A percentile compares a stretch with the other conserved stretches of the same genome.
Conservation (phyloP, 306 rosid species). For the Nissolia schottii region DNA sequence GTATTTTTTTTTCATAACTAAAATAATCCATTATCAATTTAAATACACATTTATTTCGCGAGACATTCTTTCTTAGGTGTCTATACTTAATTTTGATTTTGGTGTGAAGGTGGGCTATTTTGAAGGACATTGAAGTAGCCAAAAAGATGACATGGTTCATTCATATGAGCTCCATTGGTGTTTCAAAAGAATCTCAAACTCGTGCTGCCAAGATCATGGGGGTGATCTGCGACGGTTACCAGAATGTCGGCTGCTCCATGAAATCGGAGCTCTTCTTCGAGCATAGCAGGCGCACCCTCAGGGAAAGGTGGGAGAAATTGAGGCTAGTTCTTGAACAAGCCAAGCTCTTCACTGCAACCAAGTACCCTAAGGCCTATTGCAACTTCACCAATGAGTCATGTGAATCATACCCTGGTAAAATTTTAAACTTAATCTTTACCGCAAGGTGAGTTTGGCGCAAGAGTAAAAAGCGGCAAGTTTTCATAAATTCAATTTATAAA, state of each 20-base stretch:
- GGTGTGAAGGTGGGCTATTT: slow-evolving; percentile 64
- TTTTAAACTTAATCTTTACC: neutral
- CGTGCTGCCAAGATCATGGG: slow-evolving; percentile 64
- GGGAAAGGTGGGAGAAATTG: slow-evolving; percentile 61
- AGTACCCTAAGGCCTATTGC: slow-evolving; percentile 40
- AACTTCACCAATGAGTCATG: slow-evolving; percentile 40
- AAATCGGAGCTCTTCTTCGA: slow-evolving; percentile 50
- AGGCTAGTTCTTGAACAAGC: slow-evolving; percentile 29
- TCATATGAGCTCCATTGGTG: slow-evolving; percentile 63
- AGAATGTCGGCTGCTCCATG: slow-evolving; percentile 28
- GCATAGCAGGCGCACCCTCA: slow-evolving; percentile 32
- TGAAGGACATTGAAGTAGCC: slow-evolving; percentile 68
- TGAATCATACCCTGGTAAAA: slow-evolving; percentile 54
- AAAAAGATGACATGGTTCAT: slow-evolving; percentile 55
- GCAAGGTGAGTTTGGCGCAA: too few species aligned
- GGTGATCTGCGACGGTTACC: slow-evolving; percentile 52
- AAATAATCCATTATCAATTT: too few species aligned
- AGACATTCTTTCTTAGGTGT: too few species aligned
- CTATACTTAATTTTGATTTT: neutral
- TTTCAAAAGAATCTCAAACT: slow-evolving; percentile 71
- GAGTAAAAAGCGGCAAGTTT: too few species aligned
- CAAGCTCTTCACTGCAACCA: slow-evolving; percentile 37
- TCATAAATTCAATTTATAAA: too few species aligned
- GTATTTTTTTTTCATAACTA: too few species aligned
- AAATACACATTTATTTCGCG: too few species aligned